Base-by-base conservation (phyloP, 169 alveolate species). In the Plasmodium reichenowi region DNA sequence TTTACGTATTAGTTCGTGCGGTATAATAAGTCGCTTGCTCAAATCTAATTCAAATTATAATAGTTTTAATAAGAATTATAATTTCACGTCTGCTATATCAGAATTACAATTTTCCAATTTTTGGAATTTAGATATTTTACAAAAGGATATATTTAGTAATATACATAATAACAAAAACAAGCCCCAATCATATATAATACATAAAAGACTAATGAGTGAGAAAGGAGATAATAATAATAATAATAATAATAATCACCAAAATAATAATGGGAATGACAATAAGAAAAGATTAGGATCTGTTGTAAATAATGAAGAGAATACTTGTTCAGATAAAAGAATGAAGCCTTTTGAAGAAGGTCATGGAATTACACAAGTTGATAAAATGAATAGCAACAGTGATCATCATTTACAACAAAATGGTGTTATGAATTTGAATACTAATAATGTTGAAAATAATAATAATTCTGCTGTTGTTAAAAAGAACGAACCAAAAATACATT, bases 401-500 rank as follows among this genome's bases (percentile, higher is more conserved):
- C n/a, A 32, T 32, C 2, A 32, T 32, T 2, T 32, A 3, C 43
- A 32, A 32, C 43, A 32, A 4, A 32, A 32, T 4, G 7, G 43
- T 32, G 43, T 32, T 32, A 32, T 32, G 43, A 32, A 32, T 32
- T 32, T 32, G 10, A 62, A 60, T 17, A 9, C 13, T 24, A 59
- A 59, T 9, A 47, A 59, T 29, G 59, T 13, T 48, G 56, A 50
- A 3, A 38, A 50, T 8, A 38, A 58, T 56, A 52, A 26, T 2
- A 64, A 3, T 17, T 6, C 67, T 3, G 22, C 13, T 48, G 22
- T 15, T 9, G 22, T 8, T 32, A 56, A 43, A 52, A 70, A 88
- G 48, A 93, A 94, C 63, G 87, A 88, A 48, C 95, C 93, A 47
- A 94, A 74, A 43, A 95, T 94, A 54, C 93, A 92, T 29, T 94